Base-by-base conservation (phyloP, 371 early-diverging fungal species). In the Mucor racemosus region DNA sequence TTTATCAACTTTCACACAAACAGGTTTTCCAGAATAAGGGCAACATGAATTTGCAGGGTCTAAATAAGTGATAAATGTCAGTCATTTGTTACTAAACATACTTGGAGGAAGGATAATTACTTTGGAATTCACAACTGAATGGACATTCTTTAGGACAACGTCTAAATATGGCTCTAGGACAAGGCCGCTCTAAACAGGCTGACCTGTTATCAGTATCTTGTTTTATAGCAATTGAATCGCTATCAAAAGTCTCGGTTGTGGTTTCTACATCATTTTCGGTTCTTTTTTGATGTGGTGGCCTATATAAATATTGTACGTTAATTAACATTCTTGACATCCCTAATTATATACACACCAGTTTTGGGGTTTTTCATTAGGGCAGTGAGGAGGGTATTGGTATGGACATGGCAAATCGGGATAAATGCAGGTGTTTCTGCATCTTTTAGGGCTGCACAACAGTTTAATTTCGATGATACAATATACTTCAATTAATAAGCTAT, bases 401-500 rank as follows among this genome's bases (percentile, higher is more conserved):
- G 67, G 67, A 11, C 67, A 66, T 36, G 67, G 61, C 10, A 44
- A 4, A 15, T 66, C 56, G 21, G 67, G 67, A 41, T 66, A 66
- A 10, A 66, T 55, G 42, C 67, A 66, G 5, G 60, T 60, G 1
- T 60, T 31, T 1, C 33, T 17, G 21, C 67, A 66, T 19, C 39
- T 26, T 21, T 60, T 35, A 5, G 67, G 67, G 26, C 67, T 66
- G 13, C 5, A 38, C 11, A 38, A 38, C 4, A 38, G 38, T 11
- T 38, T 26, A 26, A 26, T 26, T 1, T 3, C 26, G 26, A 26
- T 26, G 26, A 26, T 26, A 26, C 26, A 26, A 26, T 26, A 54
- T 21, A 35, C 1, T 31, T 9, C 17, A 14, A 15, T 35, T 14
- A 17, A 33, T 13, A 26, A 0, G 41, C 13, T 6, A 39, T 14